Evolutionary conservation across 1,284 basidiomycete species (phyloP), one percentile per base, ranked within the genome.

Genomic region (Tilletiaria anomala): DNA sequence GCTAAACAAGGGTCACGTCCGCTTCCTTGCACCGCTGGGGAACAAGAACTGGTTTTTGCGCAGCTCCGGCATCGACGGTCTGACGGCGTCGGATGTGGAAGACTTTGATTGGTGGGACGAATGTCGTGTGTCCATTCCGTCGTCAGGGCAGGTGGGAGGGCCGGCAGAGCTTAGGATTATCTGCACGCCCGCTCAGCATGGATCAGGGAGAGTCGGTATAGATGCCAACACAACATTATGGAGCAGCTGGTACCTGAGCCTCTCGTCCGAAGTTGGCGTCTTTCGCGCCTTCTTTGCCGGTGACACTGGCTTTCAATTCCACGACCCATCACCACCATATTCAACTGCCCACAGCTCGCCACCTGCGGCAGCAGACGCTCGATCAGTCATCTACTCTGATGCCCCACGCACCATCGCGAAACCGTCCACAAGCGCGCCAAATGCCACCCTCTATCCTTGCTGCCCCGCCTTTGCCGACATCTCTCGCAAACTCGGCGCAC

Each of bases 81-180:
- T n/a, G 10, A 29, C 10, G n/a, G 22, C 45, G 6, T 55, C 61
- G 2, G 35, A 51, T 4, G 50, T 63, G 14, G 45, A 40, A 5
- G 58, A 63, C 36, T 35, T 61, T 3, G 62, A 65, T 38, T 65
- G 62, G 62, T 65, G 62, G 62, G 61, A 62, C 34, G 48, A 58
- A 20, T 40, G n/a, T n/a, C n/a, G n/a, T n/a, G n/a, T n/a, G n/a
- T n/a, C n/a, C n/a, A n/a, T n/a, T n/a, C n/a, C n/a, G n/a, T n/a
- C n/a, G n/a, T n/a, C n/a, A n/a, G n/a, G n/a, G n/a, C n/a, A n/a
- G n/a, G n/a, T n/a, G n/a, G n/a, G n/a, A n/a, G n/a, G n/a, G n/a
- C n/a, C 26, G 10, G n/a, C 26, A n/a, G 10, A 29, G n/a, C 26
- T 29, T n/a, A 29, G 10, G n/a, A 8, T 62, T 5, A 41, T 57